Conservation (phyloP, 306 rosid genomes). For the Mucuna pruriens region DNA sequence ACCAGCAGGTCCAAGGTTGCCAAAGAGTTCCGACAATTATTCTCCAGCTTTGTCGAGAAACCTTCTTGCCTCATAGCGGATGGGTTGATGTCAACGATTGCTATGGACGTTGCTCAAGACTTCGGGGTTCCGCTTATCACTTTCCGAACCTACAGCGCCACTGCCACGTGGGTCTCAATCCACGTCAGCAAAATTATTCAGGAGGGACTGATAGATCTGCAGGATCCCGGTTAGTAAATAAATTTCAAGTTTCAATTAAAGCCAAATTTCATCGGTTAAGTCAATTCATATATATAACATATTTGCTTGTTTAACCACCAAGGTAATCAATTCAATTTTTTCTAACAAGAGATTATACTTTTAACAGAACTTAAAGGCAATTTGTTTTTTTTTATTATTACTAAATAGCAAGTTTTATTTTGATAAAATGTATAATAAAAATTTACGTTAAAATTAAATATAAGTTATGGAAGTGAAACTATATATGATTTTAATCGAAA, state of each 20-base stretch:
- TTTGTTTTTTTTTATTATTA: too few species aligned
- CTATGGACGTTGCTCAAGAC: not conserved
- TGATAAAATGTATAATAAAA: too few species aligned
- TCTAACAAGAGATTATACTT: not conserved
- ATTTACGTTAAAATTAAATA: too few species aligned
- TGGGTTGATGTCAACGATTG: constrained; percentile 28
- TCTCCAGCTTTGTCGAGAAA: not conserved
- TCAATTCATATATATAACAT: not conserved
- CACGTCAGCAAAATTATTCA: not conserved
- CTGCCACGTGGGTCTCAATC: constrained; percentile 24
- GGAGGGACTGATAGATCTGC: not conserved
- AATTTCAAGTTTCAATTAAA: not conserved
- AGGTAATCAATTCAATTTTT: too few species aligned
- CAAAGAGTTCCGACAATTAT: not conserved
- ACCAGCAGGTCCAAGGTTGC: not conserved
- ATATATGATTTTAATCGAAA: not conserved
- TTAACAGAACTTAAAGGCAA: not conserved
- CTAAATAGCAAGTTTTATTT: too few species aligned
- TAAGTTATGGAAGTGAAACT: not conserved
- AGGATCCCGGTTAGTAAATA: not conserved
- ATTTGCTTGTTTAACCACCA: not conserved
- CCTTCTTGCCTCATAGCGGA: constrained; percentile 10
- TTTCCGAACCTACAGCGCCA: constrained; percentile 36
- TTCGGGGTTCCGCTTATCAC: constrained; percentile 18
- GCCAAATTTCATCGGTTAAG: too few species aligned